Conservation (phyloP, 139 green algal species). For the Ettlia oleoabundans region DNA sequence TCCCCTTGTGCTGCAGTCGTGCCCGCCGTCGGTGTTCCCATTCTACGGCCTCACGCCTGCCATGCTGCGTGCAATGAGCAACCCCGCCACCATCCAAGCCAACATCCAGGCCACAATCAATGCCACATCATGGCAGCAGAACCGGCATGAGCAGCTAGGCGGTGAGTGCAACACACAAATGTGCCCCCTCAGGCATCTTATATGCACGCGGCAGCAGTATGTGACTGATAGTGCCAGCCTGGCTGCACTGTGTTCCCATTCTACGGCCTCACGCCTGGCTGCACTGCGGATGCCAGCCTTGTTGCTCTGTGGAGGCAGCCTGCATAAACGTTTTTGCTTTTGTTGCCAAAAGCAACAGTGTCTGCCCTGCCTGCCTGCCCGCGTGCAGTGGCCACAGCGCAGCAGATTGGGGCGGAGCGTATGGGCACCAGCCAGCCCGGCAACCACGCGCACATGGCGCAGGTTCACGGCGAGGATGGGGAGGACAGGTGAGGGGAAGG, state of each 20-base stretch:
- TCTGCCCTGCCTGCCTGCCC: background rate
- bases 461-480: conserved; percentile 49
- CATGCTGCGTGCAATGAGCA: conserved; percentile 60
- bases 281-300: too few species aligned
- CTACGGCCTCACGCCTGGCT: conserved; percentile 75
- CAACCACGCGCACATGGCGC: background rate
- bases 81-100: conserved; percentile 44
- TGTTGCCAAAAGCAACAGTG: background rate
- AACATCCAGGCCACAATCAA: conserved; percentile 41
- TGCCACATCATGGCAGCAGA: conserved; percentile 15
- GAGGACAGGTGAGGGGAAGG: conserved; percentile 52
- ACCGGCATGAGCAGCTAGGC: background rate
- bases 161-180: conserved; percentile 12
- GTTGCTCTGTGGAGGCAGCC: too few species aligned
- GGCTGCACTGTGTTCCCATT: conserved; percentile 87
- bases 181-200: too few species aligned
- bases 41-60: conserved; percentile 78
- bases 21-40: conserved; percentile 73
- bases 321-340: too few species aligned
- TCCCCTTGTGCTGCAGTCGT: too few species aligned
- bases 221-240: too few species aligned
- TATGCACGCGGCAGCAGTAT: too few species aligned
- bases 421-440: conserved; percentile 52
- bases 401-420: conserved; percentile 38
- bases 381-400: conserved; percentile 14